A percentile compares a stretch with the other conserved stretches of the same genome.
Conservation (phyloP, 2,329 filamentous ascomycete genomes). For the Penicillium sp. region DNA sequence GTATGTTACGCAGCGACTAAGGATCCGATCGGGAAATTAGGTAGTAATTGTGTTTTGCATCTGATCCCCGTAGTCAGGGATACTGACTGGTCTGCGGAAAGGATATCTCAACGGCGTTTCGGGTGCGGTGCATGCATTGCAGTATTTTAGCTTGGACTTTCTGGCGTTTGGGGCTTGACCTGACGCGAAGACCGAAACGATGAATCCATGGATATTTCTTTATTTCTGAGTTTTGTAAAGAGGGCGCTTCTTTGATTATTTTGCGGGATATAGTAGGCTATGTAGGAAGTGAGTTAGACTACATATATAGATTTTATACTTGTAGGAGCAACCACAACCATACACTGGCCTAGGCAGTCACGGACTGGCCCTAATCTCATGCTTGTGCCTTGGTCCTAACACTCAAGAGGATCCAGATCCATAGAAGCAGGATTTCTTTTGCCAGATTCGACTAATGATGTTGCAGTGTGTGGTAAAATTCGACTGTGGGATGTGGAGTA, state of each 20-base stretch:
- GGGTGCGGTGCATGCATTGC: conserved; percentile 17
- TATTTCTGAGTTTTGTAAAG: background rate
- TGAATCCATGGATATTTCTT: conserved; percentile 1
- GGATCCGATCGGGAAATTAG: background rate
- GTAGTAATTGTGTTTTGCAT: conserved; percentile 7
- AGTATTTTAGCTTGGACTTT: conserved; percentile 8
- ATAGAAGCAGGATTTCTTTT: background rate
- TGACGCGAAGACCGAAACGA: background rate
- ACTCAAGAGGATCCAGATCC: background rate
- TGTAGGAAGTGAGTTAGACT: background rate
- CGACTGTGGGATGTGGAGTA: too few relatives aligned
- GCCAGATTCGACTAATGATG: too few relatives aligned
- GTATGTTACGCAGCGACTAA: conserved; percentile 92
- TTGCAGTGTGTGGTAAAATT: too few relatives aligned
- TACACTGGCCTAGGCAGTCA: background rate
- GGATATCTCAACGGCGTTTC: conserved; percentile 19
- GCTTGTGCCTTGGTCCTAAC: background rate
- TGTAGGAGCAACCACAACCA: background rate
- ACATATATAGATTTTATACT: background rate
- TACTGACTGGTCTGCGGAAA: conserved; percentile 5
- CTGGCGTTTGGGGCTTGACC: conserved; percentile 7
- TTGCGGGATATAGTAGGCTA: background rate
- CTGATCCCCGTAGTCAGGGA: conserved; percentile 1
- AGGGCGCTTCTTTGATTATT: background rate
- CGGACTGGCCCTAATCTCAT: background rate